phyloP scores from a whole-genome alignment of 345 rosid species.

The Populus nigra region DNA sequence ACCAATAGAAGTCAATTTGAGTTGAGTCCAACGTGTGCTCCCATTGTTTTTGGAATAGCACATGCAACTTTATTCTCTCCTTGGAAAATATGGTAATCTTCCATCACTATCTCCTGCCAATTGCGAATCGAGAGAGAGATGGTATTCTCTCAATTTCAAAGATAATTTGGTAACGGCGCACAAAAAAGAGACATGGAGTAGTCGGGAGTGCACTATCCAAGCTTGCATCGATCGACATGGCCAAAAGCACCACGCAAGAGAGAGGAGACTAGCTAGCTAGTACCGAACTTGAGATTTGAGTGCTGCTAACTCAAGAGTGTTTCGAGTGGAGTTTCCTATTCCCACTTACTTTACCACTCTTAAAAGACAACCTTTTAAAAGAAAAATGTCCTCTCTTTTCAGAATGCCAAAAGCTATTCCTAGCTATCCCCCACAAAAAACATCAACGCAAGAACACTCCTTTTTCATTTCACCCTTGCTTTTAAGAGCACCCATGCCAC shows the following conservation, averaged over 20 bases:
- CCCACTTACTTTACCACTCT: slow-evolving; percentile 35
- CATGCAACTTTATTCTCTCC: neutral
- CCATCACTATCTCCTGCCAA: neutral
- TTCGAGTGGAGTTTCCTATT: slow-evolving; percentile 43
- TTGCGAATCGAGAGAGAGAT: slow-evolving; percentile 3
- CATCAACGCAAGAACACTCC: slow-evolving; percentile 32
- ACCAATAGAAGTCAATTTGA: slow-evolving; percentile 18
- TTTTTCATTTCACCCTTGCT: slow-evolving; percentile 27
- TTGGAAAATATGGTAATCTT: neutral
- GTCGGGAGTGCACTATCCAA: neutral
- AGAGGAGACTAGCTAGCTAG: neutral
- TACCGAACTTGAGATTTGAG: neutral
- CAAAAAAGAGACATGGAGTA: neutral
- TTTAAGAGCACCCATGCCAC: slow-evolving; percentile 34
- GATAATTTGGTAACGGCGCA: slow-evolving; percentile 8
- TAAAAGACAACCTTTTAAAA: slow-evolving; percentile 51
- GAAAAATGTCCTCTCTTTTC: slow-evolving; percentile 42
- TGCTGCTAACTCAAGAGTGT: neutral
- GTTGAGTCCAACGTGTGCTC: slow-evolving; percentile 21
- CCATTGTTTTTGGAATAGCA: slow-evolving; percentile 7
- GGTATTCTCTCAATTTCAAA: neutral
- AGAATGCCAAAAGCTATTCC: slow-evolving; percentile 46
- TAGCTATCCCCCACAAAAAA: slow-evolving; percentile 30
- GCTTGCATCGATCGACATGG: neutral
- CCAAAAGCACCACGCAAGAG: neutral